These are phyloP conservation scores for Penicillium subrubescens DNA, from an alignment of 495 filamentous ascomycete genomes.

Conservation along the genomic window DNA sequence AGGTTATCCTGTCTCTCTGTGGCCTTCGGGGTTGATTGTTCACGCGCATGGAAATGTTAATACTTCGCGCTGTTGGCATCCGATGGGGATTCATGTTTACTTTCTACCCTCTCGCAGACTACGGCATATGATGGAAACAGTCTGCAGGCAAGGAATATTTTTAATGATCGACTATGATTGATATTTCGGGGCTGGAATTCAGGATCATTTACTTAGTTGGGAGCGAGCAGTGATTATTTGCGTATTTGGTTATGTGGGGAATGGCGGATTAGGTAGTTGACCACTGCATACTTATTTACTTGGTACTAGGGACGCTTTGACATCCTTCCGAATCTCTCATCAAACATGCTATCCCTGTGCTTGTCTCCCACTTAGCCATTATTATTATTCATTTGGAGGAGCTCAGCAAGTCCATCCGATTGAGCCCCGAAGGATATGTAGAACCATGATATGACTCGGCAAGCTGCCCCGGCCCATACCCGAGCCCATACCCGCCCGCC, in stretches of 20 bases:
- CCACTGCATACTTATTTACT: too few relatives aligned
- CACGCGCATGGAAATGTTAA: neutral
- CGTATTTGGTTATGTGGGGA: neutral
- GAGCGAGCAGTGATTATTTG: neutral
- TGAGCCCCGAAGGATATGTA: neutral
- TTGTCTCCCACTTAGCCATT: neutral
- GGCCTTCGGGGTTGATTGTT: neutral
- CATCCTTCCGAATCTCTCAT: neutral
- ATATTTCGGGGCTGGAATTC: neutral
- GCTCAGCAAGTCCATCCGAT: neutral
- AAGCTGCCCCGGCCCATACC: neutral
- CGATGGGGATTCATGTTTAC: neutral
- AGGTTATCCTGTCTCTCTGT: neutral
- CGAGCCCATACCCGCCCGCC: neutral
- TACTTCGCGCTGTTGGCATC: neutral
- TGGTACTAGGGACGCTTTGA: neutral
- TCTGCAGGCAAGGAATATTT: neutral
- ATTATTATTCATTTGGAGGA: neutral
- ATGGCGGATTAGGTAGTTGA: too few relatives aligned
- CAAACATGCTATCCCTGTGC: neutral
- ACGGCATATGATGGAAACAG: neutral
- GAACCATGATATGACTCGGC: neutral
- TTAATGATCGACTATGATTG: neutral
- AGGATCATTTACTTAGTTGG: neutral
- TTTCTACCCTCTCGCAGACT: neutral